Conservation (phyloP, 495 filamentous ascomycete species). For the Neurospora pannonica region DNA sequence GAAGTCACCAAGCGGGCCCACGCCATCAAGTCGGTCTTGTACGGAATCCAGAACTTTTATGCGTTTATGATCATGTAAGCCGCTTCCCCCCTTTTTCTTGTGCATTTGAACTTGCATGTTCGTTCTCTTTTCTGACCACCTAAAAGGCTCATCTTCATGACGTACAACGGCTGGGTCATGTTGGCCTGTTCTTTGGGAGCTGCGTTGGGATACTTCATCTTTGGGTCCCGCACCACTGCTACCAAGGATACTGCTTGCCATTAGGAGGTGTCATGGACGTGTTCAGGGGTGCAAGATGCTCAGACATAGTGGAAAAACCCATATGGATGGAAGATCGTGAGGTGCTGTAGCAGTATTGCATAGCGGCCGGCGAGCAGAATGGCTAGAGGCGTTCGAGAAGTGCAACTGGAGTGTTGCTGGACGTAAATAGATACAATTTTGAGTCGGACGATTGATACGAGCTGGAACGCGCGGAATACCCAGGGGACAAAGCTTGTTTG, state of each 20-base stretch:
- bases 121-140: not conserved
- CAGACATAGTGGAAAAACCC: not conserved
- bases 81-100: not conserved
- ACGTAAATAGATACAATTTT: no score
- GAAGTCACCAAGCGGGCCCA: constrained; percentile 55
- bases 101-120: not conserved
- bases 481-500: not conserved
- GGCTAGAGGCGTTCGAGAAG: not conserved
- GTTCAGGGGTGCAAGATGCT: not conserved
- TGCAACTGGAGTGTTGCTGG: not conserved
- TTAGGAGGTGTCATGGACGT: constrained; percentile 27
- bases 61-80: constrained; percentile 99
- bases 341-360: not conserved
- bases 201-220: constrained; percentile 78
- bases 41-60: constrained; percentile 94
- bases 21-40: constrained; percentile 69
- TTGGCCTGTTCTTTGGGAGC: constrained; percentile 80
- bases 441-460: not conserved
- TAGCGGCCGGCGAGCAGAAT: not conserved
- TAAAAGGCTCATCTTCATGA: constrained; percentile 94
- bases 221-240: constrained; percentile 57
- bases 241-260: constrained; percentile 88
- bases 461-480: not conserved
- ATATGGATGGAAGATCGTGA: not conserved
- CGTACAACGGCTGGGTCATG: constrained; percentile 98